Evolutionary conservation across 2,329 filamentous ascomycete species (phyloP).

Genomic region (Aureobasidium subglaciale): DNA sequence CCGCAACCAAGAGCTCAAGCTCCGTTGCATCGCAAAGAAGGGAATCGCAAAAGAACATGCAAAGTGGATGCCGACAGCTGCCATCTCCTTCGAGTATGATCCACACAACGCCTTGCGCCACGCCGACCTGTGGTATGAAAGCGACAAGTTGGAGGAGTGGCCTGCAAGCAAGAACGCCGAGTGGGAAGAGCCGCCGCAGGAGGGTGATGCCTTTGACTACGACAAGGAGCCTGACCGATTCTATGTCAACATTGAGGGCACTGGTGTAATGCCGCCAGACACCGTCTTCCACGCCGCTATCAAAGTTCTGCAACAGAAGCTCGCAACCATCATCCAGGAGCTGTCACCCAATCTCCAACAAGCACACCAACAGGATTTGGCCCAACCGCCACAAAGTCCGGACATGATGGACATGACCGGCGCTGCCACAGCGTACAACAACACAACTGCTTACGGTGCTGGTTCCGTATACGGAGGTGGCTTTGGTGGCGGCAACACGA

Average conservation of each 20-base stretch:
- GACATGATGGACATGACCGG: constrained; percentile 45
- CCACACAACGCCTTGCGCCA: constrained; percentile 93
- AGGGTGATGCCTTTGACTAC: constrained; percentile 85
- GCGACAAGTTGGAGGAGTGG: constrained; percentile 77
- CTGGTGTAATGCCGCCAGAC: constrained; percentile 83
- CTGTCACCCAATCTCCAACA: constrained; percentile 47
- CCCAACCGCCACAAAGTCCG: constrained; percentile 46
- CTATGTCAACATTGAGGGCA: constrained; percentile 89
- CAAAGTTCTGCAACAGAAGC: constrained; percentile 79
- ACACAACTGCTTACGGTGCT: constrained; percentile 59
- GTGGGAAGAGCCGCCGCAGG: constrained; percentile 70
- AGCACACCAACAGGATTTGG: constrained; percentile 44
- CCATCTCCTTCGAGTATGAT: constrained; percentile 96
- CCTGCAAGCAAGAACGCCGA: constrained; percentile 59
- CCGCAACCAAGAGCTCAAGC: constrained; percentile 79
- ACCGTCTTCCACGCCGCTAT: constrained; percentile 84
- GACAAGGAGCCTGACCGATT: constrained; percentile 71
- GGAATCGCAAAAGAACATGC: constrained; percentile 98
- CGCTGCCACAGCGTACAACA: constrained; percentile 59
- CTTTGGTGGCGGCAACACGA: constrained; percentile 59
- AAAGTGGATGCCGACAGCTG: constrained; percentile 91
- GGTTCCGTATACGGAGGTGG: constrained; percentile 55
- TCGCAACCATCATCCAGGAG: constrained; percentile 68
- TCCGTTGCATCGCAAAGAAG: constrained; percentile 93
- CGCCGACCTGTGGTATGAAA: constrained; percentile 91